Percentiles rank a stretch among this genome's conserved stretches.
Evolutionary conservation across 163 green algal genomes (phyloP).

Genomic region (Prototheca cutis): DNA sequence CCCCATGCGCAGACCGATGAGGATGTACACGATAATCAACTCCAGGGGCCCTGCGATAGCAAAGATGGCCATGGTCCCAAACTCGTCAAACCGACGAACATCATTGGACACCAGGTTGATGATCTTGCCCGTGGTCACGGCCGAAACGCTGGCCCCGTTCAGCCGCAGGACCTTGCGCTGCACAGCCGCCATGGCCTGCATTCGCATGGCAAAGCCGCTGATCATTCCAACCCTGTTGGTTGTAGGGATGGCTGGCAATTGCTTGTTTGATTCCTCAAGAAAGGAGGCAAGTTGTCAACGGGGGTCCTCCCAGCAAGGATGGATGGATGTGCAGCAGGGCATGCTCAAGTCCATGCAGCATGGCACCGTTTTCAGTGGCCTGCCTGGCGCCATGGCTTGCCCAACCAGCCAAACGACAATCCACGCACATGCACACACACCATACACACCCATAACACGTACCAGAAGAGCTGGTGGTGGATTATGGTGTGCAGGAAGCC

Average conservation of each 20-base stretch:
- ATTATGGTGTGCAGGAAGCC: slow-evolving; percentile 43
- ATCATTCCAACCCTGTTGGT: too few relatives aligned
- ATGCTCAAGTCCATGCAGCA: too few relatives aligned
- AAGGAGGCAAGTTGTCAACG: too few relatives aligned
- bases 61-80: slow-evolving; percentile 57
- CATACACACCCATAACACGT: too few relatives aligned
- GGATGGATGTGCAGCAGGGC: too few relatives aligned
- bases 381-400: too few relatives aligned
- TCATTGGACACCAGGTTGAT: slow-evolving; percentile 77
- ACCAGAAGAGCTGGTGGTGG: slow-evolving; percentile 68
- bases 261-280: too few relatives aligned
- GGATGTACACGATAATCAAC: slow-evolving; percentile 48
- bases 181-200: slow-evolving; percentile 52
- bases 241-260: too few relatives aligned
- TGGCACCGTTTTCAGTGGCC: too few relatives aligned
- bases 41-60: slow-evolving; percentile 56
- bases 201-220: slow-evolving; percentile 52
- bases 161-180: slow-evolving; percentile 69
- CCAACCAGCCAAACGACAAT: too few relatives aligned
- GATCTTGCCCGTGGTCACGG: slow-evolving; percentile 51
- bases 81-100: slow-evolving; percentile 68
- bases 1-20: slow-evolving; percentile 55
- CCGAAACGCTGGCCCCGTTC: slow-evolving; percentile 44
- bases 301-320: too few relatives aligned
- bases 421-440: too few relatives aligned